These are phyloP conservation scores for Vanrija pseudolonga DNA, from an alignment of 1,284 basidiomycete species.

Conservation along the genomic window DNA sequence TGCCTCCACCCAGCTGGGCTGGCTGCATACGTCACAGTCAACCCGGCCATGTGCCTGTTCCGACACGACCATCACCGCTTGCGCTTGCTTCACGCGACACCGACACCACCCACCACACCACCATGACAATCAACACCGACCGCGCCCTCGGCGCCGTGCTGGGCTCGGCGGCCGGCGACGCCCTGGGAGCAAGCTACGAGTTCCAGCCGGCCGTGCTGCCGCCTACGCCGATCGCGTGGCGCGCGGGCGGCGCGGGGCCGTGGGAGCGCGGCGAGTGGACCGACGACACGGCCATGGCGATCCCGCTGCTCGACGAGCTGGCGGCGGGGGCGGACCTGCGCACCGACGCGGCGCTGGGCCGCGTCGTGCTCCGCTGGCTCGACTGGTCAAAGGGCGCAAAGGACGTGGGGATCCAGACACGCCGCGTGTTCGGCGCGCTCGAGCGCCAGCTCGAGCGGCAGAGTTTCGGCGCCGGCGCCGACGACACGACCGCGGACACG, in stretches of 20 bases:
- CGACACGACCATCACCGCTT: too few relatives aligned
- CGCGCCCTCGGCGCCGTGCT: constrained; percentile 5
- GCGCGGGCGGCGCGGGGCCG: background rate
- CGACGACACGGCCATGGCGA: constrained; percentile 8
- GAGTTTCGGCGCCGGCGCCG: background rate
- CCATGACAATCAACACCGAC: background rate
- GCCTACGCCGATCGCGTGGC: background rate
- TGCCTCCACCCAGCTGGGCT: too few relatives aligned
- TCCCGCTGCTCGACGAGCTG: constrained; percentile 8
- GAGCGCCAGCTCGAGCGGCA: constrained; percentile 3
- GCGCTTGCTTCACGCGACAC: too few relatives aligned
- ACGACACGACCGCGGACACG: constrained; percentile 1
- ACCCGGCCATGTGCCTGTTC: too few relatives aligned
- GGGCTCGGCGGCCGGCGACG: constrained; percentile 7
- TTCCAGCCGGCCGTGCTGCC: background rate
- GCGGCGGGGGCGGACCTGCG: background rate
- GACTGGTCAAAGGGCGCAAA: background rate
- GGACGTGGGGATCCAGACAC: constrained; percentile 3
- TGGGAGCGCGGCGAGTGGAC: constrained; percentile 5
- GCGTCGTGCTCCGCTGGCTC: constrained; percentile 6
- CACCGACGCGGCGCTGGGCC: background rate
- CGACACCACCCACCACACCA: too few relatives aligned
- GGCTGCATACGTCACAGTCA: too few relatives aligned
- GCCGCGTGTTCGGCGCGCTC: background rate
- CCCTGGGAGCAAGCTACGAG: constrained; percentile 10